Evolutionary conservation across 2,329 filamentous ascomycete species (phyloP), one percentile per base, ranked within the genome.

Genomic region (Neonectria ditissima): DNA sequence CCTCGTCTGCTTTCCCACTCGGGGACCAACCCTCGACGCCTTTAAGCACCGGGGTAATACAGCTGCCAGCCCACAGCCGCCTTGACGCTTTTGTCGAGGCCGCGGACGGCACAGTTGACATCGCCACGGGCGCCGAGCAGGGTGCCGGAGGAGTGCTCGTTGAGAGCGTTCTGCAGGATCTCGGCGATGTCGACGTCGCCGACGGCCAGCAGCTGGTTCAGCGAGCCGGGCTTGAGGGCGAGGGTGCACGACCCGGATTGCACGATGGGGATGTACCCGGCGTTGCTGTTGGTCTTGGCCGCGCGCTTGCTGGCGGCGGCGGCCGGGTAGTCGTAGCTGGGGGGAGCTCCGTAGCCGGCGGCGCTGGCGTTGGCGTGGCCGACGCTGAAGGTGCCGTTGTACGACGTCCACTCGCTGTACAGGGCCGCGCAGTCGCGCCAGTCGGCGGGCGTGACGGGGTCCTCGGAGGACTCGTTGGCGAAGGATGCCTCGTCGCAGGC

Each of bases 331-430:
- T 55, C 52, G 34, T 56, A 56, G 28, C 18, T 41, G 26, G 52
- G 9, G n/a, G 34, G 24, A 24, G 30, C 18, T 20, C 11, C 28
- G 26, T 50, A n/a, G n/a, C 43, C 13, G 34, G 14, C 28, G 30
- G 30, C 14, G 30, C n/a, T 20, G 20, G 24, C 9, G 26, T 34
- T 51, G 7, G 30, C 53, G 52, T 45, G 41, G 4, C 66, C 60
- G 54, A 78, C 55, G 52, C 51, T 59, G 47, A 78, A 78, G 14
- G 72, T 76, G n/a, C 76, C 76, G 43, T 76, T 78, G 39, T 66
- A 59, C 13, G 63, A 63, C 3, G 67, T 67, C 70, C 75, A 78
- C 2, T 65, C 60, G 52, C 74, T 77, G 59, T 73, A 74, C 3
- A 78, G 70, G 5, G 75, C 70, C 20, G 75, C 75, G 39, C 76